phyloP scores from a whole-genome alignment of 495 filamentous ascomycete species.

The Xylaria intraflava region DNA sequence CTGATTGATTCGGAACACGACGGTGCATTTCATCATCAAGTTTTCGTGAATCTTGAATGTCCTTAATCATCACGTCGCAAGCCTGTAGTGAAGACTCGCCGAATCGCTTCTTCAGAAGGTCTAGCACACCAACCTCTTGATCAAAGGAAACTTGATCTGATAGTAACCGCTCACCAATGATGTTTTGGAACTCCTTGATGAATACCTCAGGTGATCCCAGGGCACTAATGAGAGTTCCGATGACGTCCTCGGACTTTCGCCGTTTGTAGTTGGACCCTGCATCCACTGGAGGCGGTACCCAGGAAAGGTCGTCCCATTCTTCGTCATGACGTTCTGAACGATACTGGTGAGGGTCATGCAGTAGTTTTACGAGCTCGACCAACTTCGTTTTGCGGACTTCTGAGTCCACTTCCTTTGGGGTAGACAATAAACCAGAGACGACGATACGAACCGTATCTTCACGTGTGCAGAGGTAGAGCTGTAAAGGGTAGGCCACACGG shows the following conservation, averaged over 20 bases:
- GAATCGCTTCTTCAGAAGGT: constrained; percentile 82
- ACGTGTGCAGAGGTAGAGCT: constrained; percentile 83
- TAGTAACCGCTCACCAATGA: constrained; percentile 76
- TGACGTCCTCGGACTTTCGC: constrained; percentile 84
- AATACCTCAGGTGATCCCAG: constrained; percentile 85
- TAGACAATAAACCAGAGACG: constrained; percentile 75
- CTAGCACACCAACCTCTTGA: constrained; percentile 69
- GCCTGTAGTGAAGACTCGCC: constrained; percentile 79
- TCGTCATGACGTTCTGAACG: constrained; percentile 42
- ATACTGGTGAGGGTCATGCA: constrained; percentile 54
- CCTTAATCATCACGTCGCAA: constrained; percentile 94
- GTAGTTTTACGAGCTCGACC: constrained; percentile 67
- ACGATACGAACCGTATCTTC: constrained; percentile 88
- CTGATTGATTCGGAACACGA: constrained; percentile 22
- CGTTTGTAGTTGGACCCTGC: constrained; percentile 86
- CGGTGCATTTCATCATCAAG: constrained; percentile 60
- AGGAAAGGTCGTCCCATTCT: constrained; percentile 81
- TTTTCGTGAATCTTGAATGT: constrained; percentile 78
- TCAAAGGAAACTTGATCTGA: constrained; percentile 62
- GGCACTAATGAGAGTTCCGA: constrained; percentile 78
- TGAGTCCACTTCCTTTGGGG: constrained; percentile 47
- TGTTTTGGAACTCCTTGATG: constrained; percentile 83
- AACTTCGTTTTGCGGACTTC: constrained; percentile 43
- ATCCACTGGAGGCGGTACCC: constrained; percentile 88
- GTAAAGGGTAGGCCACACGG: constrained; percentile 74